phyloP scores from a whole-genome alignment of 805 yeast species.

The Candida krabiensis region DNA sequence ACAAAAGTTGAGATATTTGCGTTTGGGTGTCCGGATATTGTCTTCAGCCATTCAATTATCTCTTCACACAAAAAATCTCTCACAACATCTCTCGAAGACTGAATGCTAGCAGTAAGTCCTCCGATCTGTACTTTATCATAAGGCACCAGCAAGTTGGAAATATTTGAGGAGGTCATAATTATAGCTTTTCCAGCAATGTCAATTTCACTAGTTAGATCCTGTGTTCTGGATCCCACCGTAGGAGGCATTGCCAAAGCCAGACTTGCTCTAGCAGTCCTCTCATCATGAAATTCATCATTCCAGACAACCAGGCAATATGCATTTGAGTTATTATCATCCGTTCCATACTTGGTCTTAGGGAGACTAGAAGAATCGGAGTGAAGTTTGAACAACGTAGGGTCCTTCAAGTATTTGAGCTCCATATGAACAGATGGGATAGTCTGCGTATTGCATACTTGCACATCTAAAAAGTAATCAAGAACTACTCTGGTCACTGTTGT shows the following conservation, averaged over 20 bases:
- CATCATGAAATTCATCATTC: conserved; percentile 77
- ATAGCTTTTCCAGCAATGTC: conserved; percentile 52
- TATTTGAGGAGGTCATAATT: conserved; percentile 35
- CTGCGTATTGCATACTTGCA: conserved; percentile 35
- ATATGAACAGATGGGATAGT: conserved; percentile 19
- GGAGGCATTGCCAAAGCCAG: conserved; percentile 17
- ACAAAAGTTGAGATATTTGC: conserved; percentile 37
- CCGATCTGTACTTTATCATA: conserved; percentile 23
- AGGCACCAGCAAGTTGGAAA: conserved; percentile 18
- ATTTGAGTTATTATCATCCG: conserved; percentile 35
- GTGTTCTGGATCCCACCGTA: conserved; percentile 3
- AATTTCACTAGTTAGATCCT: conserved; percentile 40
- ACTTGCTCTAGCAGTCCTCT: conserved; percentile 31
- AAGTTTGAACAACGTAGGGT: conserved; percentile 8
- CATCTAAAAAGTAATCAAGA: conserved; percentile 43
- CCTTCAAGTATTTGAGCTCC: conserved; percentile 1
- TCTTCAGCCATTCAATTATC: conserved; percentile 52
- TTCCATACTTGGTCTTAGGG: conserved; percentile 34
- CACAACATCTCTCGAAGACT: conserved; percentile 48
- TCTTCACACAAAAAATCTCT: conserved; percentile 47
- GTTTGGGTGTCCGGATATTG: conserved; percentile 40
- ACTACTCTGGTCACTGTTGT: conserved; percentile 30
- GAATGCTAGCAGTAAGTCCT: conserved; percentile 58
- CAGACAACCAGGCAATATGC: conserved; percentile 58
- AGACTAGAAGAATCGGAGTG: conserved; percentile 35